Conservation (phyloP, 108 stramenopile genomes). For the Licmophora abbreviata region DNA sequence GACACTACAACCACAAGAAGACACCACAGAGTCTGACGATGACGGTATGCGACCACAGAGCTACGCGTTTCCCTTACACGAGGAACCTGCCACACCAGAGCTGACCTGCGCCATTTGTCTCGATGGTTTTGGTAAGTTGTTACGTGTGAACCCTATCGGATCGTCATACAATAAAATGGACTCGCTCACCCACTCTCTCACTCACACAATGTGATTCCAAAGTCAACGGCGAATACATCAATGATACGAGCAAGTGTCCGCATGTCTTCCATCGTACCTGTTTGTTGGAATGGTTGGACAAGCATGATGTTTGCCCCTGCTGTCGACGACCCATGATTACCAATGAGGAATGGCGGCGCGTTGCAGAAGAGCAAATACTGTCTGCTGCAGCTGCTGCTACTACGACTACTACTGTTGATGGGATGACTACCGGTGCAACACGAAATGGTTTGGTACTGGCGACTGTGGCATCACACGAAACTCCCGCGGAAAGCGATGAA, state of each 20-base stretch:
- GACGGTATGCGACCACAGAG: background rate
- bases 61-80: background rate
- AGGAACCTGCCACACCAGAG: background rate
- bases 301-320: slow-evolving; percentile 1
- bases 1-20: background rate
- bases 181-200: no score
- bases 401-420: no score
- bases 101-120: slow-evolving; percentile 2
- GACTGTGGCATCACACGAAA: no score
- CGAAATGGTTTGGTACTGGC: no score
- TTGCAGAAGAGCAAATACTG: no score
- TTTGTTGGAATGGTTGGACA: slow-evolving; percentile 6
- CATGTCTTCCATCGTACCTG: background rate
- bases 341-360: background rate
- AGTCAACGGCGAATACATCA: background rate
- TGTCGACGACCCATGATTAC: slow-evolving; percentile 1
- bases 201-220: no score
- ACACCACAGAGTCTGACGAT: background rate
- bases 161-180: no score
- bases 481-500: no score
- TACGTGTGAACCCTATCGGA: no score
- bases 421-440: no score
- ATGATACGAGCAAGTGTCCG: background rate
- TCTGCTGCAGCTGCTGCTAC: no score
- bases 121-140: slow-evolving; percentile 3